These are phyloP conservation scores for Podospora anserina DNA, from an alignment of 495 filamentous ascomycete species.

Conservation along the genomic window DNA sequence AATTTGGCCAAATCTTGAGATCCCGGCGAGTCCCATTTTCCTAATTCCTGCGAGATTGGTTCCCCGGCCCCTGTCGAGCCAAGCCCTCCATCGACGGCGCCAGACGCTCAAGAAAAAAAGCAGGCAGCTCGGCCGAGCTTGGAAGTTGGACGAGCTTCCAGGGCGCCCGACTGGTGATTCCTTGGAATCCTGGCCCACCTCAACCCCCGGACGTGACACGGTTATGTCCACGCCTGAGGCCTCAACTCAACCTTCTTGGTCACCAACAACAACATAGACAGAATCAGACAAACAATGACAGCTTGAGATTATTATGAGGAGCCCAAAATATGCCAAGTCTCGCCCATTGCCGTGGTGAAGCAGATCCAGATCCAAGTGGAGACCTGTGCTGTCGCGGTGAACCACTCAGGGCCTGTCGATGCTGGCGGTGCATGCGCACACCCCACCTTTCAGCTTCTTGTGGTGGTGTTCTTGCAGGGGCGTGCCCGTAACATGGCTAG, in stretches of 20 bases:
- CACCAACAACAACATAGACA: background rate
- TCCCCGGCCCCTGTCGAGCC: conserved; percentile 8
- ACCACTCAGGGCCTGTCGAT: conserved; percentile 9
- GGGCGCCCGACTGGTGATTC: conserved; percentile 19
- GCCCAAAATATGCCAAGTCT: conserved; percentile 12
- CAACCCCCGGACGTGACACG: conserved; percentile 15
- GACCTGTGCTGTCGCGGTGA: conserved; percentile 11
- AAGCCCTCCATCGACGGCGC: conserved; percentile 22
- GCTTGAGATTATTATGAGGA: background rate
- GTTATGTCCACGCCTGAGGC: conserved; percentile 23
- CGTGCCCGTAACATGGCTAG: conserved; percentile 23
- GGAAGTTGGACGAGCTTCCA: conserved; percentile 21
- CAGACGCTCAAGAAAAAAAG: conserved; percentile 6
- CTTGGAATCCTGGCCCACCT: conserved; percentile 21
- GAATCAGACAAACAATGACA: background rate
- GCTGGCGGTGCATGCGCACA: conserved; percentile 16
- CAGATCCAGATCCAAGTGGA: conserved; percentile 16
- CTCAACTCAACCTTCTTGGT: conserved; percentile 18
- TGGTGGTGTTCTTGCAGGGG: conserved; percentile 13
- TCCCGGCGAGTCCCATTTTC: background rate
- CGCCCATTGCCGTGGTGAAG: conserved; percentile 25
- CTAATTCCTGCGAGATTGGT: conserved; percentile 10
- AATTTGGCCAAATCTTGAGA: background rate
- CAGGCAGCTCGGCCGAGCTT: conserved; percentile 16
- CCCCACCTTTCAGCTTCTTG: conserved; percentile 15